Percentiles rank a stretch among this genome's conserved stretches.
Conservation (phyloP, 202 grass and related monocot genomes). For the Musa balbisiana region DNA sequence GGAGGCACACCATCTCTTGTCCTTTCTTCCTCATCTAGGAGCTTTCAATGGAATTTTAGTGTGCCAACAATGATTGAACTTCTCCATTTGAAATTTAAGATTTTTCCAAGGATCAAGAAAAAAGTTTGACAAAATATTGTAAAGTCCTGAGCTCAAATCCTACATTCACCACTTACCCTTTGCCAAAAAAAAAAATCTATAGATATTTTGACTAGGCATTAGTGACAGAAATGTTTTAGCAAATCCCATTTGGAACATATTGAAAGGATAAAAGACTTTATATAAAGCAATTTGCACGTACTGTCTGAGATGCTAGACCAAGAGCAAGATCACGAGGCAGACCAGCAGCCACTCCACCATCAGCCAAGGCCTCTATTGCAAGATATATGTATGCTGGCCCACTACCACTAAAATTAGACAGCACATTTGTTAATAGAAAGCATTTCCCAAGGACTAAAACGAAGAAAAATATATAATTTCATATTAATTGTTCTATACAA, state of each 20-base stretch:
- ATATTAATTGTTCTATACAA: not conserved
- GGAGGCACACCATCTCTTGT: no score
- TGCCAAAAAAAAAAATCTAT: no score
- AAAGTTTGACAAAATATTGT: no score
- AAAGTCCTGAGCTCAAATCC: no score
- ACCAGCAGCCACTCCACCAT: conserved; percentile 90
- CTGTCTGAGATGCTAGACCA: conserved; percentile 82
- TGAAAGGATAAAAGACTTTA: not conserved
- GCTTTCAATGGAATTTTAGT: no score
- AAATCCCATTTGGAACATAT: not conserved
- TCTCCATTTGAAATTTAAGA: no score
- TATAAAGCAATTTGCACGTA: conserved; percentile 25
- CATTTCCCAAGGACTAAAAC: conserved; percentile 15
- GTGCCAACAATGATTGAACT: no score
- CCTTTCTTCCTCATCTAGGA: no score
- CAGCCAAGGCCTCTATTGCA: conserved; percentile 88
- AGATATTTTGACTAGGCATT: not conserved
- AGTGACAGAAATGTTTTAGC: not conserved
- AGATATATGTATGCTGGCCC: conserved; percentile 91
- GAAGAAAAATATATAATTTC: conserved; percentile 15
- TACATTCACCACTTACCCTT: no score
- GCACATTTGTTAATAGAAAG: not conserved
- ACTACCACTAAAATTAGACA: conserved; percentile 62
- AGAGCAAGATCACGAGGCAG: conserved; percentile 93
- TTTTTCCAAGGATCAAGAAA: no score